Conservation (phyloP, 164 flowering plant species). For the Magnolia changhungtana region DNA sequence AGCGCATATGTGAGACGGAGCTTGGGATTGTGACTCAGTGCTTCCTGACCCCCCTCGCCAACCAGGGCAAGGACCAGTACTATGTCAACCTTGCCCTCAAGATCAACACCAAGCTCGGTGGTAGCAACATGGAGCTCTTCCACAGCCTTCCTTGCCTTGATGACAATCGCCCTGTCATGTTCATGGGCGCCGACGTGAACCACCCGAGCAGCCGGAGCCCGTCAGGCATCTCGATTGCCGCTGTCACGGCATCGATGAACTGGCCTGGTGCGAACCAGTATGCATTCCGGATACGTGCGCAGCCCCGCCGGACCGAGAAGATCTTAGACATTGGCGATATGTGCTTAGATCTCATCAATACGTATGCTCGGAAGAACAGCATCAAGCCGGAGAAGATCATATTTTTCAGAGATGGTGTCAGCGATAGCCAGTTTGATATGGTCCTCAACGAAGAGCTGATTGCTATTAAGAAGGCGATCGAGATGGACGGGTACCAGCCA, state of each 20-base stretch:
- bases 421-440: slow-evolving; percentile 80
- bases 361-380: slow-evolving; percentile 36
- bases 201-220: slow-evolving; percentile 52
- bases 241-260: slow-evolving; percentile 69
- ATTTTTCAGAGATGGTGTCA: slow-evolving; percentile 82
- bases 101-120: slow-evolving; percentile 86
- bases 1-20: slow-evolving; percentile 66
- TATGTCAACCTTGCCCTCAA: slow-evolving; percentile 71
- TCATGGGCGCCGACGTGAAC: slow-evolving; percentile 86
- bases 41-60: slow-evolving; percentile 39
- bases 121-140: slow-evolving; percentile 63
- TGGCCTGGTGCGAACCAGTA: slow-evolving; percentile 86
- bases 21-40: slow-evolving; percentile 77
- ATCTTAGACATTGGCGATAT: slow-evolving; percentile 52
- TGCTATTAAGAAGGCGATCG: slow-evolving; percentile 26
- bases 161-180: slow-evolving; percentile 48
- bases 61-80: slow-evolving; percentile 37
- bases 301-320: slow-evolving; percentile 42
- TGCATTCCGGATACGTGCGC: slow-evolving; percentile 54
- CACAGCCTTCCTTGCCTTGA: slow-evolving; percentile 41
- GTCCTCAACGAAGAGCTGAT: slow-evolving; percentile 63
- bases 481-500: slow-evolving; percentile 36
- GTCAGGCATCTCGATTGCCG: slow-evolving; percentile 66
- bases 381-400: slow-evolving; percentile 53
- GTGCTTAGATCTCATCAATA: slow-evolving; percentile 54